Evolutionary conservation across 2,329 filamentous ascomycete genomes (phyloP), one percentile per base, ranked within the genome.

Genomic region (Coniochaeta prunicola): DNA sequence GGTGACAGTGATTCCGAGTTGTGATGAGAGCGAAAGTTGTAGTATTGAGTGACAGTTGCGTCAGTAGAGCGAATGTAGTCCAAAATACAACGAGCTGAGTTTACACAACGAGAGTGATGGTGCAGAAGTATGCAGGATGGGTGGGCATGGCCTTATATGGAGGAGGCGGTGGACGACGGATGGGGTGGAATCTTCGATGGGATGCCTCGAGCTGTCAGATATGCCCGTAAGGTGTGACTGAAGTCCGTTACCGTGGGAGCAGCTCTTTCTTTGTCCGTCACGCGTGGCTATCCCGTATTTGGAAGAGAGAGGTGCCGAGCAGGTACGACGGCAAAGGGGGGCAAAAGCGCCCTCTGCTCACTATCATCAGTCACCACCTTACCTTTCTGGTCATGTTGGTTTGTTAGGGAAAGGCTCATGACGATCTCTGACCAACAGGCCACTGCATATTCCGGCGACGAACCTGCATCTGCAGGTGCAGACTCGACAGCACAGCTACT

Each of bases 401-500:
- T 28, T 28, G 21, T 2, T 26, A 38, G 15, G 24, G 45, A 28
- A 28, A 26, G 13, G 13, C 21, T 50, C 45, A 50, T 50, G 45
- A 50, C n/a, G 24, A 30, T 2, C 12, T 30, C 45, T 30, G 45
- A 13, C 45, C 45, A 12, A 50, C 24, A 19, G 19, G 19, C 42
- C 42, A 28, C 42, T 48, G 42, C 42, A 19, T 28, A 50, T 12
- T n/a, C 45, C 21, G 13, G 45, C 45, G 10, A 28, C 4, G 45
- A 50, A 50, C 45, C 21, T 50, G 45, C 45, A 50, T 50, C 45
- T 50, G 45, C 45, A 50, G 45, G 45, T 50, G 45, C 45, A 50
- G 30, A 50, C 21, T 50, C 45, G 24, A 21, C 45, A 12, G 26
- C 45, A 45, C 40, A 45, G 45, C 45, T 26, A 17, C 24, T 50